Conservation (phyloP, 1,284 basidiomycete genomes). For the Wallemia hederae region DNA sequence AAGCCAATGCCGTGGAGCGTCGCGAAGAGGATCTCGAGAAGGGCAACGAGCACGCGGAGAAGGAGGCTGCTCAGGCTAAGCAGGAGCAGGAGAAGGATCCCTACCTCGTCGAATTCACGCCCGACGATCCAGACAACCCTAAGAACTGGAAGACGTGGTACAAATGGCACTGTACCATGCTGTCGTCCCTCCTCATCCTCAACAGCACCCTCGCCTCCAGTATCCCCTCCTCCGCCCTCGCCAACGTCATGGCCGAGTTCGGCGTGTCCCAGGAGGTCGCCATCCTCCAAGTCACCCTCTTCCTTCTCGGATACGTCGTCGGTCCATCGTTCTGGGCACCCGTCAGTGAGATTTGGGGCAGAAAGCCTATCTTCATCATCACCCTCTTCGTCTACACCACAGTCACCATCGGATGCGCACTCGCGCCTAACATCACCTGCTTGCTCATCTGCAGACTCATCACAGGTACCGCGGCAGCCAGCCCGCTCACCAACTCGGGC, state of each 20-base stretch:
- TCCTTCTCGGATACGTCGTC: constrained; percentile 20
- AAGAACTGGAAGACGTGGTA: neutral
- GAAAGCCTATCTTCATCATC: constrained; percentile 17
- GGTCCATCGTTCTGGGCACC: constrained; percentile 18
- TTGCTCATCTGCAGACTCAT: constrained; percentile 20
- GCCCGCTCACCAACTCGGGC: constrained; percentile 21
- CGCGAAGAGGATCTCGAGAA: neutral
- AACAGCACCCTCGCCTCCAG: constrained; percentile 18
- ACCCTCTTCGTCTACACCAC: constrained; percentile 18
- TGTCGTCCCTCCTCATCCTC: constrained; percentile 1
- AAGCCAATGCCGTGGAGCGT: neutral
- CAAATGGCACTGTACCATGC: neutral
- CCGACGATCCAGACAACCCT: neutral
- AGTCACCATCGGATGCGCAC: constrained; percentile 19
- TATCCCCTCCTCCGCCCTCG: constrained; percentile 19
- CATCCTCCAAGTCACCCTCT: constrained; percentile 18
- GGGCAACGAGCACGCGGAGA: neutral
- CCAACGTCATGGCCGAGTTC: constrained; percentile 14
- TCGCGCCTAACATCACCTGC: constrained; percentile 19
- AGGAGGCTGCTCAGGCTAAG: neutral
- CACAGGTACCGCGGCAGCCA: constrained; percentile 19
- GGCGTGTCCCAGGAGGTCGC: constrained; percentile 17
- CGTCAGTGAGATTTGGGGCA: constrained; percentile 8
- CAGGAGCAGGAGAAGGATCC: neutral
- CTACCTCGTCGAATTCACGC: neutral